phyloP scores from a whole-genome alignment of 2,329 filamentous ascomycete genomes.

The Venturiaceae sp. region DNA sequence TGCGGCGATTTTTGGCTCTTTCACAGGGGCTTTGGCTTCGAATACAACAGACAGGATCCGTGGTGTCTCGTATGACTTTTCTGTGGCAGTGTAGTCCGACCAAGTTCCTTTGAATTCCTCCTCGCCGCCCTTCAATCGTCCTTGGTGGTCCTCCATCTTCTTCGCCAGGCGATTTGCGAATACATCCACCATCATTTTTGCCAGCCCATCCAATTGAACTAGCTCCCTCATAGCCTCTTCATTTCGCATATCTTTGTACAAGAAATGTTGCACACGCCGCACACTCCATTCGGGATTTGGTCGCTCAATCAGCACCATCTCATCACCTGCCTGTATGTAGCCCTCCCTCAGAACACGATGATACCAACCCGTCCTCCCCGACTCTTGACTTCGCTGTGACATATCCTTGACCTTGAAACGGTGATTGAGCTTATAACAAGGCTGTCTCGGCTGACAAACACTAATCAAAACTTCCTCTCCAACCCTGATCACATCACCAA shows the following conservation, averaged over 20 bases:
- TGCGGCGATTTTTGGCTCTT: conserved; percentile 24
- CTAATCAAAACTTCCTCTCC: conserved; percentile 43
- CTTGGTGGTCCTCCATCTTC: conserved; percentile 21
- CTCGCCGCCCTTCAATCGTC: conserved; percentile 17
- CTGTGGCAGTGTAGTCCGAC: conserved; percentile 32
- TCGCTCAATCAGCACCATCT: conserved; percentile 46
- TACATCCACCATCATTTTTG: conserved; percentile 38
- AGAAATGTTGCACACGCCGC: conserved; percentile 51
- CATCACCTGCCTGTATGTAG: conserved; percentile 44
- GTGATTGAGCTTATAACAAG: conserved; percentile 61
- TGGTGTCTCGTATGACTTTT: conserved; percentile 42
- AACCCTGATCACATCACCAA: conserved; percentile 51
- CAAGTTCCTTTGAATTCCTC: conserved; percentile 22
- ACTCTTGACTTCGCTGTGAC: conserved; percentile 46
- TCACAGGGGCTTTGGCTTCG: conserved; percentile 30
- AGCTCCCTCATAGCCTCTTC: conserved; percentile 34
- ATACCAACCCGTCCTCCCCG: conserved; percentile 55
- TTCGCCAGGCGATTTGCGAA: conserved; percentile 45
- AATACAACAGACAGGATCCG: conserved; percentile 44
- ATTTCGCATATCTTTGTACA: conserved; percentile 46
- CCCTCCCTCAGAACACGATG: conserved; percentile 52
- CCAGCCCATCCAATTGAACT: conserved; percentile 34
- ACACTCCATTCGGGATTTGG: conserved; percentile 52
- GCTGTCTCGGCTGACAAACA: conserved; percentile 51
- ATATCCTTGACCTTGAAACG: conserved; percentile 55